phyloP scores from a whole-genome alignment of 2,329 filamentous ascomycete species.

The Xylariales sp. region DNA sequence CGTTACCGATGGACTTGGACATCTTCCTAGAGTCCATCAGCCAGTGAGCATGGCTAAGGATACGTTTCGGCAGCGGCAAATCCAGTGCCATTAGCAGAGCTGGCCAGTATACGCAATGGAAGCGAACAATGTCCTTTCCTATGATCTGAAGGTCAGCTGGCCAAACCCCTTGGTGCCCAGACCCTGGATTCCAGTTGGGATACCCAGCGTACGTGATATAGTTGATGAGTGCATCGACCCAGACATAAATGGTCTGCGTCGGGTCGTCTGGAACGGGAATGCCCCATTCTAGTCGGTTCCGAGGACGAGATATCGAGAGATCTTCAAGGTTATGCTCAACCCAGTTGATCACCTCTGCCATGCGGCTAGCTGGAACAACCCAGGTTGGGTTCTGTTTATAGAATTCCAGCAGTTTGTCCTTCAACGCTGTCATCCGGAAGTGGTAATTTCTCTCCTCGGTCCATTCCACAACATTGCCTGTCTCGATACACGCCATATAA shows the following conservation, averaged over 20 bases:
- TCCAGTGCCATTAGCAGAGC: slow-evolving; percentile 88
- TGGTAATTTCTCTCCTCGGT: slow-evolving; percentile 91
- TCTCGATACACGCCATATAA: slow-evolving; percentile 79
- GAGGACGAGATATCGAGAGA: slow-evolving; percentile 82
- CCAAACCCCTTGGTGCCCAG: slow-evolving; percentile 66
- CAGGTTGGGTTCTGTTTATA: slow-evolving; percentile 75
- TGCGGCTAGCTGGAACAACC: slow-evolving; percentile 67
- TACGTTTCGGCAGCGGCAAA: slow-evolving; percentile 70
- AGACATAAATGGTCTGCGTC: slow-evolving; percentile 92
- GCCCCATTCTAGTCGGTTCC: slow-evolving; percentile 77
- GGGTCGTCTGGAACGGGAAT: slow-evolving; percentile 81
- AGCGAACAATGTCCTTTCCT: slow-evolving; percentile 93
- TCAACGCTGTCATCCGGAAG: slow-evolving; percentile 82
- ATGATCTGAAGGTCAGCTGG: slow-evolving; percentile 89
- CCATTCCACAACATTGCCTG: slow-evolving; percentile 92
- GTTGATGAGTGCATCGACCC: slow-evolving; percentile 94
- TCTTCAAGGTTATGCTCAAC: slow-evolving; percentile 78
- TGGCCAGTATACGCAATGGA: slow-evolving; percentile 98
- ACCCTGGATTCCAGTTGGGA: slow-evolving; percentile 64
- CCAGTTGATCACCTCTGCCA: slow-evolving; percentile 74
- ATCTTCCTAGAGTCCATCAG: slow-evolving; percentile 89
- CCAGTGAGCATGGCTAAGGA: slow-evolving; percentile 94
- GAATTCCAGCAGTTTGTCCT: slow-evolving; percentile 72
- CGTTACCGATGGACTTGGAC: slow-evolving; percentile 93
- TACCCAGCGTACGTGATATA: slow-evolving; percentile 88